Percentiles rank a stretch among this genome's conserved stretches.
Evolutionary conservation across 2,329 filamentous ascomycete species (phyloP).

Genomic region (Apiospora malaysiana): DNA sequence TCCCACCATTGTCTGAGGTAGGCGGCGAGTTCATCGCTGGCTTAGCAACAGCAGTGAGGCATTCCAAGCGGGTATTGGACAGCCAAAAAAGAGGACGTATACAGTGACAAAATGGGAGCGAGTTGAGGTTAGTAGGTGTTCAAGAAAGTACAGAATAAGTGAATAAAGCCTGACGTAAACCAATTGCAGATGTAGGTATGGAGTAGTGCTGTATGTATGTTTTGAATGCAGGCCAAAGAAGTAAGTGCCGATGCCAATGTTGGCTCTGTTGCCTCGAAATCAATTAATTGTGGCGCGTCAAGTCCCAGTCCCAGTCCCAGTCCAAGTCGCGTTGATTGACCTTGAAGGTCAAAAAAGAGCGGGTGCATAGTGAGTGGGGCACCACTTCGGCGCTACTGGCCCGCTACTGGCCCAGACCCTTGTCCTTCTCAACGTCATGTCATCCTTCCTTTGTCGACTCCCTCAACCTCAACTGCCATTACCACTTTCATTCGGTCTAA

Average conservation of each 20-base stretch:
- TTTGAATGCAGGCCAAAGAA: background rate
- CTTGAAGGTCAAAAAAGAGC: background rate
- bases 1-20: conserved; percentile 28
- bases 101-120: background rate
- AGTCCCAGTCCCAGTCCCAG: background rate
- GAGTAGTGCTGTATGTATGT: background rate
- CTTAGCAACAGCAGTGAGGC: conserved; percentile 24
- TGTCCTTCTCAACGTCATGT: conserved; percentile 5
- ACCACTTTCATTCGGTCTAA: background rate
- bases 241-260: background rate
- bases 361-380: background rate
- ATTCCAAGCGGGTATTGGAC: conserved; percentile 22
- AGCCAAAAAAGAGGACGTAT: background rate
- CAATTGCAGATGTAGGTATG: background rate
- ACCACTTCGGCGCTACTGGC: background rate
- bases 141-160: background rate
- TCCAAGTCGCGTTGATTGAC: conserved; percentile 7
- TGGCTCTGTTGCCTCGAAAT: conserved; percentile 5
- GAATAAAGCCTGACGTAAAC: background rate
- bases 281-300: conserved; percentile 18
- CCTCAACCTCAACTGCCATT: background rate
- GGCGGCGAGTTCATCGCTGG: conserved; percentile 35
- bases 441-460: background rate
- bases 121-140: background rate
- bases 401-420: background rate